phyloP scores from a whole-genome alignment of 1,284 basidiomycete genomes.

The Ceratobasidium sp. region DNA sequence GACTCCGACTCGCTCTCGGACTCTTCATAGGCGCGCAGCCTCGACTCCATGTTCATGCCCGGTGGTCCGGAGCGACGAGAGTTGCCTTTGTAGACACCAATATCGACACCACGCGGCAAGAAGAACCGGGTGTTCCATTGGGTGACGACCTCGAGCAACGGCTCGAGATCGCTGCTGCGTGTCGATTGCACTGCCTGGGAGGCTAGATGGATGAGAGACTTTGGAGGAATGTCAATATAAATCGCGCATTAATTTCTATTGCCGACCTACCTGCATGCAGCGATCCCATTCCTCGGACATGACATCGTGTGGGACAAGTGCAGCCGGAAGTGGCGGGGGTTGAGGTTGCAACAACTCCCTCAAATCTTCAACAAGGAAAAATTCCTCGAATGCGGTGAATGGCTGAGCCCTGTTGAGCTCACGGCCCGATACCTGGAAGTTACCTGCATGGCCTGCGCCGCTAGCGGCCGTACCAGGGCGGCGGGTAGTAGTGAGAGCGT shows the following conservation, averaged over 20 bases:
- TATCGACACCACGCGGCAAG: slow-evolving; percentile 72
- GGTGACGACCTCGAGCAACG: slow-evolving; percentile 72
- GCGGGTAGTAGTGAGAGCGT: slow-evolving; percentile 32
- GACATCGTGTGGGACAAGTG: slow-evolving; percentile 79
- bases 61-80: slow-evolving; percentile 72
- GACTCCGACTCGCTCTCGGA: slow-evolving; percentile 39
- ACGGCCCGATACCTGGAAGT: slow-evolving; percentile 20
- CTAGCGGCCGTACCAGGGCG: slow-evolving; percentile 24
- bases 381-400: slow-evolving; percentile 72
- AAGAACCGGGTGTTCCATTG: slow-evolving; percentile 82
- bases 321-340: slow-evolving; percentile 78
- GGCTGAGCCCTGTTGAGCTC: slow-evolving; percentile 56
- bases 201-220: slow-evolving; percentile 61
- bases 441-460: not conserved
- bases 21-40: slow-evolving; percentile 33
- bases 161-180: slow-evolving; percentile 64
- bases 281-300: slow-evolving; percentile 79
- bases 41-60: slow-evolving; percentile 9
- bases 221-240: slow-evolving; percentile 37
- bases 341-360: slow-evolving; percentile 73
- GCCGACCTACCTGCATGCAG: slow-evolving; percentile 69
- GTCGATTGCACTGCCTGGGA: slow-evolving; percentile 65
- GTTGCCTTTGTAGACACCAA: slow-evolving; percentile 77
- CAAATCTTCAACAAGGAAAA: slow-evolving; percentile 76
- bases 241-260: slow-evolving; percentile 29